A percentile compares a stretch with the other conserved stretches of the same genome.
Conservation (phyloP, 257 asterid genomes). For the Capsicum chinense region DNA sequence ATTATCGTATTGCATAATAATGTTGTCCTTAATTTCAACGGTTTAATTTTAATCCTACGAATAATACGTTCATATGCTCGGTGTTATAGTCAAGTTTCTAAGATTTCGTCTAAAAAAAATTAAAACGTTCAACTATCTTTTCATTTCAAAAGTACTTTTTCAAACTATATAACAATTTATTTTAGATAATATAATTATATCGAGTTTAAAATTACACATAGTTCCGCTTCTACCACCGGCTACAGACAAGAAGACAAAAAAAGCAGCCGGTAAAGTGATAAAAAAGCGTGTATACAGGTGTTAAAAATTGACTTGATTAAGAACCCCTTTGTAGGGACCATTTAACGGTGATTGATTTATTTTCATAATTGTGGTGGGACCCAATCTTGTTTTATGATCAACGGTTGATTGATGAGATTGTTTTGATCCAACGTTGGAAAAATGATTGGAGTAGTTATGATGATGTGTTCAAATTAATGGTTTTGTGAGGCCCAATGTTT, state of each 20-base stretch:
- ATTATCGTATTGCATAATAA: too few relatives aligned
- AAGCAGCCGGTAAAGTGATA: slow-evolving; percentile 1
- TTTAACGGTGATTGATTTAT: background rate
- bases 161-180: too few relatives aligned
- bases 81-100: too few relatives aligned
- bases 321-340: background rate
- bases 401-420: background rate
- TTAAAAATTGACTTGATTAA: slow-evolving; percentile 21
- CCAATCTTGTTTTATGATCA: background rate
- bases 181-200: too few relatives aligned
- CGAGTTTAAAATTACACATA: too few relatives aligned
- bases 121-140: too few relatives aligned
- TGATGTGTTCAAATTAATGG: slow-evolving; percentile 16
- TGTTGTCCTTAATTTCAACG: too few relatives aligned
- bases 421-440: background rate
- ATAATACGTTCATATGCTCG: too few relatives aligned
- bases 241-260: background rate
- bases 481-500: background rate
- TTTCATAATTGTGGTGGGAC: background rate
- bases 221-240: background rate
- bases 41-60: too few relatives aligned
- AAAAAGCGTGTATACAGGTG: background rate
- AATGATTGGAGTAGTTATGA: background rate
- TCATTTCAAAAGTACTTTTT: too few relatives aligned
- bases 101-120: too few relatives aligned